phyloP scores from a whole-genome alignment of 2,329 filamentous ascomycete species.

The Colletotrichum camelliae region DNA sequence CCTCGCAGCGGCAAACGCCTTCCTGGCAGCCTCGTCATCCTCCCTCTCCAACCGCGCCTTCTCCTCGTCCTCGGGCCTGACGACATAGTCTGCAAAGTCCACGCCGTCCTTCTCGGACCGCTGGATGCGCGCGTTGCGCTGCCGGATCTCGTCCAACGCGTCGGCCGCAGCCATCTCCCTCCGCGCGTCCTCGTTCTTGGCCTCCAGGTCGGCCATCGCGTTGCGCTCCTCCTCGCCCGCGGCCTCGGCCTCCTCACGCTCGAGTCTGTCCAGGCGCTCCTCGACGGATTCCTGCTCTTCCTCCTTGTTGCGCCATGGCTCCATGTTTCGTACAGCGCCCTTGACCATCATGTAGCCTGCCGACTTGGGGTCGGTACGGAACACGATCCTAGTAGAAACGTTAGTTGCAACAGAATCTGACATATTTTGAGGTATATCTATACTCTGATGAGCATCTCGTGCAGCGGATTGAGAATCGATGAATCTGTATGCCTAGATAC shows the following conservation, averaged over 20 bases:
- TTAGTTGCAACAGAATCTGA: too few relatives aligned
- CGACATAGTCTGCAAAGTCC: slow-evolving; percentile 61
- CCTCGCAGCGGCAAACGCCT: slow-evolving; percentile 74
- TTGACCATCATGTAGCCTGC: slow-evolving; percentile 85
- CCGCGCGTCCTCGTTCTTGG: slow-evolving; percentile 91
- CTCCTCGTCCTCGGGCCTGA: slow-evolving; percentile 63
- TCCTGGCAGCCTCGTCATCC: slow-evolving; percentile 80
- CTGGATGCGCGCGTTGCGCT: slow-evolving; percentile 87
- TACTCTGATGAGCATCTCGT: slow-evolving; percentile 74
- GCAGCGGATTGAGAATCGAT: slow-evolving; percentile 81
- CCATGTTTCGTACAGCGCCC: slow-evolving; percentile 91
- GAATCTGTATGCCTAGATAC: slow-evolving; percentile 88
- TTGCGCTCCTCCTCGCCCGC: slow-evolving; percentile 75
- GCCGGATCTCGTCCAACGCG: slow-evolving; percentile 92
- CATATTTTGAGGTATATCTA: too few relatives aligned
- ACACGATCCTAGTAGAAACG: too few relatives aligned
- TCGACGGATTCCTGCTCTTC: slow-evolving; percentile 83
- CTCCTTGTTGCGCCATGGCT: slow-evolving; percentile 76
- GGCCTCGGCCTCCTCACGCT: slow-evolving; percentile 72
- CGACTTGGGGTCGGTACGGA: slow-evolving; percentile 93
- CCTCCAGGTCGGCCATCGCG: slow-evolving; percentile 94
- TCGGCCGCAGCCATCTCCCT: slow-evolving; percentile 97
- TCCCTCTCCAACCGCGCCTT: slow-evolving; percentile 74
- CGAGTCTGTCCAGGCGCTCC: slow-evolving; percentile 82
- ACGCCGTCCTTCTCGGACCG: slow-evolving; percentile 72